Evolutionary conservation across 371 early-diverging fungal species (phyloP).

Genomic region (Actinomortierella wolfii): DNA sequence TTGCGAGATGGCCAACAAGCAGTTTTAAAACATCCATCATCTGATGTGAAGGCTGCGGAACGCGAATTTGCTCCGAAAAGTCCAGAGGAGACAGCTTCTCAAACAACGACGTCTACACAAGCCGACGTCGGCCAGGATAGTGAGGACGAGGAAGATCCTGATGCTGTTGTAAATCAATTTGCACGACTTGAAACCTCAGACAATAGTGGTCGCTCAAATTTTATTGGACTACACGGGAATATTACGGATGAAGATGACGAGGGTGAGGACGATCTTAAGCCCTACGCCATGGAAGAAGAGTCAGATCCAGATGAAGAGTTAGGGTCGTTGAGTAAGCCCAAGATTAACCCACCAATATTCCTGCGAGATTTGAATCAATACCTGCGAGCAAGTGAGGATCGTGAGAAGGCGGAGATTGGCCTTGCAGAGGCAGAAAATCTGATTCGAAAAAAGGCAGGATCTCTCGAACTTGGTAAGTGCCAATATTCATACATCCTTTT

Average conservation of each 20-base stretch:
- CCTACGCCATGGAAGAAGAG: slow-evolving; percentile 38
- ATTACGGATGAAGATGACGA: slow-evolving; percentile 5
- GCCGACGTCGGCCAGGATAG: slow-evolving; percentile 5
- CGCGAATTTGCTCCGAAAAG: neutral
- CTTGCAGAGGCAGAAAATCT: slow-evolving; percentile 21
- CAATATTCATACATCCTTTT: neutral
- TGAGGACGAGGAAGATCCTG: slow-evolving; percentile 41
- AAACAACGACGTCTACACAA: neutral
- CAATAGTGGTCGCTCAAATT: neutral
- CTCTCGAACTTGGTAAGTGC: slow-evolving; percentile 27
- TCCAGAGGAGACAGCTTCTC: neutral
- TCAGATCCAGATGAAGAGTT: slow-evolving; percentile 35
- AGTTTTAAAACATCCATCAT: neutral
- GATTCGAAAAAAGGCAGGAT: slow-evolving; percentile 32
- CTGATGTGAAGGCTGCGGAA: neutral
- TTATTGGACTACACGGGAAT: too few species aligned
- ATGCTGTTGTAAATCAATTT: slow-evolving; percentile 9
- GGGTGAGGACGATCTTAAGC: slow-evolving; percentile 26
- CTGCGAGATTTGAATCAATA: slow-evolving; percentile 21
- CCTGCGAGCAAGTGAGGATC: slow-evolving; percentile 31
- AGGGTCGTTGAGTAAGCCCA: slow-evolving; percentile 14
- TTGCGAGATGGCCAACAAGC: slow-evolving; percentile 22
- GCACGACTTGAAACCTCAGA: neutral
- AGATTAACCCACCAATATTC: slow-evolving; percentile 23
- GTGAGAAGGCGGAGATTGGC: slow-evolving; percentile 34